A percentile compares a stretch with the other conserved stretches of the same genome.
These are phyloP conservation scores for Xerocomus potaroensis DNA, from an alignment of 768 basidiomycete genomes.

Conservation along the genomic window DNA sequence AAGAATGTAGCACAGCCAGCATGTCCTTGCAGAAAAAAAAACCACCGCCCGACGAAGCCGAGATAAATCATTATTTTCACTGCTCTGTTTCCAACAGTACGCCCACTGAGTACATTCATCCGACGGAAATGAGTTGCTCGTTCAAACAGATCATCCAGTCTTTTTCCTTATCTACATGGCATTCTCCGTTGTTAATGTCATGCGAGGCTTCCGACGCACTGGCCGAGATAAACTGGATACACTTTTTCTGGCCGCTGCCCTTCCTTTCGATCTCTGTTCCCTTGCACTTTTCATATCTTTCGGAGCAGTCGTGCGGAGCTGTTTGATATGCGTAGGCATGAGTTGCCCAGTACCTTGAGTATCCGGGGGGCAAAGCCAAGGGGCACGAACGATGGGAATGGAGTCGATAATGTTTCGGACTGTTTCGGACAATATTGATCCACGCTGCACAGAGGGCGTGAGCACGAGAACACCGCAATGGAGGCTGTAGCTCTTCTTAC, in stretches of 20 bases:
- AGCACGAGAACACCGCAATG: slow-evolving; percentile 1
- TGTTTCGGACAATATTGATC: slow-evolving; percentile 35
- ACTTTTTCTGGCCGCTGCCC: slow-evolving; percentile 41
- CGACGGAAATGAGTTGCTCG: not conserved
- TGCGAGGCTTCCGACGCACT: slow-evolving; percentile 16
- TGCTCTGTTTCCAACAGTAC: not conserved
- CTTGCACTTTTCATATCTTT: slow-evolving; percentile 75
- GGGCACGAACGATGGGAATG: slow-evolving; percentile 54
- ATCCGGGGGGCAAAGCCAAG: slow-evolving; percentile 50
- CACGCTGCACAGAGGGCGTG: slow-evolving; percentile 29
- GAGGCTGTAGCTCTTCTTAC: slow-evolving; percentile 42
- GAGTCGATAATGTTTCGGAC: slow-evolving; percentile 41
- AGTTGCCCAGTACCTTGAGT: slow-evolving; percentile 27
- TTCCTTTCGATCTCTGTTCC: slow-evolving; percentile 48
- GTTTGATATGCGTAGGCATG: slow-evolving; percentile 77
- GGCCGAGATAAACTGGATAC: slow-evolving; percentile 7
- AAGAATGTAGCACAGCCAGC: too few relatives aligned
- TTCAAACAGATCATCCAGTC: not conserved
- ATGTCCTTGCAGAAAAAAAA: too few relatives aligned
- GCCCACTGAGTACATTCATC: not conserved
- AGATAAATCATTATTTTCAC: too few relatives aligned
- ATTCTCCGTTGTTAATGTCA: slow-evolving; percentile 17
- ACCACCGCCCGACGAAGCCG: too few relatives aligned
- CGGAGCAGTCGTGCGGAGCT: slow-evolving; percentile 71
- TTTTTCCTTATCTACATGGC: not conserved